Base-by-base conservation (phyloP, 306 rosid species). In the Cicer judaicum region DNA sequence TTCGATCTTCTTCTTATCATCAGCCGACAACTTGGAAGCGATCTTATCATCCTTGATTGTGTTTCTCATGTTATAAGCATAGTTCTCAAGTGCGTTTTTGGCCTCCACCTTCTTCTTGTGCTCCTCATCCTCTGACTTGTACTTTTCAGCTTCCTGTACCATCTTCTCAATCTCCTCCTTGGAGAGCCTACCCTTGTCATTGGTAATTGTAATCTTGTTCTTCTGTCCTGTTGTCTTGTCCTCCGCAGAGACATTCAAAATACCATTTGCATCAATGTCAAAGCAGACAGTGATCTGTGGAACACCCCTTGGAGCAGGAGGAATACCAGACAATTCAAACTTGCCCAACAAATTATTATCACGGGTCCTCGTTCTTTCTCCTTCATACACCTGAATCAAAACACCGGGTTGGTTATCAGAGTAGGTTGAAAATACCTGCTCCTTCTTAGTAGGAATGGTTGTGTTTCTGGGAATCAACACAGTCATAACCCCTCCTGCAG, bases 161-260 rank as follows among this genome's bases (percentile, higher is more conserved):
- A 86, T 86, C 80, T 83, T 86, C 82, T 86, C 87, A 48, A 86
- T 86, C 78, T 83, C 89, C 6, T 86, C 91, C 77, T 84, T 87
- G 0, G 91, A 87, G 1, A 87, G 81, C 67, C 89, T 78, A 0
- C 88, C 91, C 87, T 87, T 87, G 85, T 87, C 89, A 8, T 85
- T 87, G 6, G 88, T 87, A 8, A 87, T 87, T 21, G 89, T 87
- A 11, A 87, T 87, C 84, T 83, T 85, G 56, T 87, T 87, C 83
- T 80, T 87, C 71, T 87, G 87, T 4, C 91, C 87, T 0, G 89
- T 87, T 0, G 89, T 87, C 63, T 83, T 87, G 79, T 87, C 91
- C 81, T 87, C 91, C 0, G 87, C 91, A 2, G 91, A 80, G 4
- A 87, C 91, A 50, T 83, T 87, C 84, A 85, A 64, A 7, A 86